Conservation (phyloP, 106 monocot species). For the Phalaenopsis equestris region DNA sequence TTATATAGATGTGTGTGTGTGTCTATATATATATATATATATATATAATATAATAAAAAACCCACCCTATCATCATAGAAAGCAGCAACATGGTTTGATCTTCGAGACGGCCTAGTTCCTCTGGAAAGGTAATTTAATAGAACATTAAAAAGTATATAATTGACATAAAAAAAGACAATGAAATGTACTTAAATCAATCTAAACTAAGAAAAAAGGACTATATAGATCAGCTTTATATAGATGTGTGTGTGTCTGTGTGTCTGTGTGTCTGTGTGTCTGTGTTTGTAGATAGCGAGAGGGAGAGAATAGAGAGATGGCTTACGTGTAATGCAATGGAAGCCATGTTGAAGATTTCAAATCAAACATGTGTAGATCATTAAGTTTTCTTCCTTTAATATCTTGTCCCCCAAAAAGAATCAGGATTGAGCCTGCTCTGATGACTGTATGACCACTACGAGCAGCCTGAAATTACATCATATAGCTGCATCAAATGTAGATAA, state of each 20-base stretch:
- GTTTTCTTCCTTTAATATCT: constrained; percentile 61
- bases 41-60: too few relatives aligned
- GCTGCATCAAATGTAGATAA: background rate
- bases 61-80: constrained; percentile 60
- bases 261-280: background rate
- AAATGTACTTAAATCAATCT: background rate
- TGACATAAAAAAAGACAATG: background rate
- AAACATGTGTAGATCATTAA: constrained; percentile 97
- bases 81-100: constrained; percentile 81
- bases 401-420: constrained; percentile 94
- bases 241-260: too few relatives aligned
- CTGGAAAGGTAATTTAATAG: constrained; percentile 25
- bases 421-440: constrained; percentile 72
- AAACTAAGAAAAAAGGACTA: background rate
- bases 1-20: background rate
- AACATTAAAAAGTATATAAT: background rate
- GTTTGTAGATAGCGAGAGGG: too few relatives aligned
- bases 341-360: constrained; percentile 87
- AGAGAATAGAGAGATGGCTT: constrained; percentile 21
- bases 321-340: constrained; percentile 97
- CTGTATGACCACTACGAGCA: constrained; percentile 84
- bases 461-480: constrained; percentile 37
- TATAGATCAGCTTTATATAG: background rate
- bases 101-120: constrained; percentile 78
- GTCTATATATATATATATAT: background rate